Base-by-base conservation (phyloP, 768 basidiomycete genomes). In the Chalciporus piperatus region DNA sequence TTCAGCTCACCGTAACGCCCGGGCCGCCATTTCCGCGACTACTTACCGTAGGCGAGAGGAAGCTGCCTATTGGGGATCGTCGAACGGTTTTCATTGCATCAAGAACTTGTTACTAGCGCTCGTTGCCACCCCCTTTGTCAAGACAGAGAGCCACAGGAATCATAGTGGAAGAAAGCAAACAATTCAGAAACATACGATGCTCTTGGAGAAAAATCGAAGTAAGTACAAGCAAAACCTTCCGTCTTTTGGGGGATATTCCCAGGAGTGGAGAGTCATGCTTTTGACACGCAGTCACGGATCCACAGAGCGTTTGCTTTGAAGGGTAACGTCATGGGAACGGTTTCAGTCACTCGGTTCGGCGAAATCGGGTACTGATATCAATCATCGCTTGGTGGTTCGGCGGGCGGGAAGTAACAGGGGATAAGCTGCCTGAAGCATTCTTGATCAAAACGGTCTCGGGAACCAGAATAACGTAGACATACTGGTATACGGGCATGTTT, bases 401-500 rank as follows among this genome's bases (percentile, higher is more conserved):
- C 25, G 28, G 50, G 65, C 11, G 85, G 85, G 59, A 87, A 89
- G 67, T 85, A 85, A 55, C 80, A 69, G 12, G 87, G 84, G 30
- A 88, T 74, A 22, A 87, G 72, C 28, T 68, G 49, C 56, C 76
- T 77, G 47, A 17, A 27, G 27, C 16, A 33, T 20, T 12, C 16
- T 19, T 55, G 30, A 45, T 23, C 28, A 50, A 27, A 16, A 19
- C 11, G 30, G 13, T 20, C 8, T 48, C 12, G 11, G 1, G 7
- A 22, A 30, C 38, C 32, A 38, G 32, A 23, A 35, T 41, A 28
- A 42, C 41, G 27, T 7, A 14, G 5, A 76, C 83, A 52, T 60
- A 91, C 89, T 81, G 72, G 54, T 89, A 92, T 1, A 83, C 78
- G 2, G 68, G 68, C 54, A 74, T 79, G 60, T 92, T 89, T 47